Evolutionary conservation across 805 yeast genomes (phyloP).

Genomic region (Wickerhamiella australiensis): DNA sequence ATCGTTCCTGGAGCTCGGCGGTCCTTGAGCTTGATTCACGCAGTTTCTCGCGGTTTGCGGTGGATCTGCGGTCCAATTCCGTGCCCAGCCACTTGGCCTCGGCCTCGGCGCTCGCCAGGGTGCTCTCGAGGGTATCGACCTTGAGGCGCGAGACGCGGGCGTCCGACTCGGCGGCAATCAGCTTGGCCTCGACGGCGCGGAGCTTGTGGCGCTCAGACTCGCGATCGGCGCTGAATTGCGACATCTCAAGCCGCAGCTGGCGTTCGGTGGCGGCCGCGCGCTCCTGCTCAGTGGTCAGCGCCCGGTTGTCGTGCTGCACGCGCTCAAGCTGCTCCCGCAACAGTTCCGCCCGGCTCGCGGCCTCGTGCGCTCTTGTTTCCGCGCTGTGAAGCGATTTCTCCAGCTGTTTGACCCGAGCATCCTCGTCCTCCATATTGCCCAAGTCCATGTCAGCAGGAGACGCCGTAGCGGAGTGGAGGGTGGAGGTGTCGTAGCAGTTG

Average conservation of each 20-base stretch:
- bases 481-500: too few relatives aligned
- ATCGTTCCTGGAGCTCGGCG: not conserved
- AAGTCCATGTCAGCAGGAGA: not conserved
- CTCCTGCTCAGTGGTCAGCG: constrained; percentile 1
- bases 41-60: not conserved
- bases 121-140: not conserved
- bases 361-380: not conserved
- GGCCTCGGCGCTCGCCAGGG: constrained; percentile 4
- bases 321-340: constrained; percentile 10
- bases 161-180: not conserved
- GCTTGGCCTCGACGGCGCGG: constrained; percentile 1
- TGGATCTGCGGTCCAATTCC: constrained; percentile 20
- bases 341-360: not conserved
- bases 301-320: constrained; percentile 7
- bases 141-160: not conserved
- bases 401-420: not conserved
- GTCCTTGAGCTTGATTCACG: not conserved
- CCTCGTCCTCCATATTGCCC: constrained; percentile 1
- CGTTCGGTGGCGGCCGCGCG: not conserved
- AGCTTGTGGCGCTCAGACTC: constrained; percentile 7
- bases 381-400: constrained; percentile 1
- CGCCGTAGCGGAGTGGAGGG: too few relatives aligned
- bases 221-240: not conserved
- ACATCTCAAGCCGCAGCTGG: not conserved
- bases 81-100: constrained; percentile 18